Base-by-base conservation (phyloP, 2,329 filamentous ascomycete genomes). In the Trichoderma brevicompactum region DNA sequence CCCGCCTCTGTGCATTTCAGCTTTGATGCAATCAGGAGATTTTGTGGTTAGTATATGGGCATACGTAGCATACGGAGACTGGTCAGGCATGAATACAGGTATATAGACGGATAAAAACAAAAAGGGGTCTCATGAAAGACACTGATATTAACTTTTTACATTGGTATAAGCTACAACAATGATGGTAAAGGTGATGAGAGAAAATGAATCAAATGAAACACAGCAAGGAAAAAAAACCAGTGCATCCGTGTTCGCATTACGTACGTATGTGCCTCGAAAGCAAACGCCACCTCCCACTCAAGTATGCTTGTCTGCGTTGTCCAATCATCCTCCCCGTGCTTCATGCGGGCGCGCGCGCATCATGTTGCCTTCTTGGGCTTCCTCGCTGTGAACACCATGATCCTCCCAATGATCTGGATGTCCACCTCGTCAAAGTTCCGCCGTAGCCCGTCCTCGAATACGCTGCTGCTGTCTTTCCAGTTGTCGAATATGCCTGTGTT, bases 351-450 rank as follows among this genome's bases (percentile, higher is more conserved):
- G 23, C 23, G 12, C 3, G 49, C n/a, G 41, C 64, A 65, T 59
- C 7, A 53, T 50, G 50, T 43, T 5, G 23, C 52, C 52, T 19
- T 41, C 50, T 69, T 73, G 8, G 76, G 76, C 67, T 65, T 71
- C 36, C 66, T 70, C 8, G 76, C 78, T n/a, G 54, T 67, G 65
- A 79, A 81, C n/a, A 81, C 62, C 69, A 81, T 58, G 34, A 72
- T 68, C 65, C 74, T 74, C 0, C 80, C 80, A 12, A 79, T 73
- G 15, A 80, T 64, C 70, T 74, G 74, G 0, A 74, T 75, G 65
- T 80, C 76, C 1, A 81, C 79, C 34, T 75, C 72, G 17, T 74
- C 74, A 61, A 81, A 81, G 46, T 74, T 72, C 44, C 71, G 68
- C 62, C 72, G 66, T 34, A 82, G 69, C 10, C 71, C 77, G 15